Base-by-base conservation (phyloP, 306 rosid genomes). In the Vigna mungo region DNA sequence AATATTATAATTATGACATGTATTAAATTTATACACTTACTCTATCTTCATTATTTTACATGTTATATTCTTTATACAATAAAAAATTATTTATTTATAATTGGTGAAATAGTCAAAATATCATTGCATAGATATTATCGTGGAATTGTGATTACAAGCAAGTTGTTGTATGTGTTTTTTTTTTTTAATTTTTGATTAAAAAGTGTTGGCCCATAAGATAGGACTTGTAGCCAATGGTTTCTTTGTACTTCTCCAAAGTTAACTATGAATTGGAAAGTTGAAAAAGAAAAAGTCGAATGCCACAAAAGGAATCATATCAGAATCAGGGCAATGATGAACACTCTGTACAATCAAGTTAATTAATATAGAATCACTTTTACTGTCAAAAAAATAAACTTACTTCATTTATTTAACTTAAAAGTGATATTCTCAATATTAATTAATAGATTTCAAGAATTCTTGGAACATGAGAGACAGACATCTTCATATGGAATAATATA, bases 231-330 rank as follows among this genome's bases (percentile, higher is more conserved):
- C 68, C 47, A 75, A 51, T 76, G 66, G 74, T 25, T 54, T 30
- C 15, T 25, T 62, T 74, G 18, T 47, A 17, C 16, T 17, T 30
- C 20, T 7, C 46, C 58, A 6, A 60, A n/a, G 21, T 30, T 44
- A 44, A 25, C 17, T 17, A 32, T 30, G 39, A 32, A 47, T 47
- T 75, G 79, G 62, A 61, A 75, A 75, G 78, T 32, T 66, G 18
- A 66, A 66, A 66, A 66, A 66, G 71, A 66, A 43, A 66, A 66
- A 21, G 71, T 41, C 0, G 18, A 73, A 73, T 43, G 56, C 44
- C 41, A 14, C 20, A 62, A 9, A 11, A 7, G 46, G 8, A 60
- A 74, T 59, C 43, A 59, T 4, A 34, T 71, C 32, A 34, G 63
- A 71, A 71, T 34, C 11, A 16, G 64, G 46, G 49, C 9, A 18